Conservation (phyloP, 495 filamentous ascomycete species). For the Apodospora peruviana region DNA sequence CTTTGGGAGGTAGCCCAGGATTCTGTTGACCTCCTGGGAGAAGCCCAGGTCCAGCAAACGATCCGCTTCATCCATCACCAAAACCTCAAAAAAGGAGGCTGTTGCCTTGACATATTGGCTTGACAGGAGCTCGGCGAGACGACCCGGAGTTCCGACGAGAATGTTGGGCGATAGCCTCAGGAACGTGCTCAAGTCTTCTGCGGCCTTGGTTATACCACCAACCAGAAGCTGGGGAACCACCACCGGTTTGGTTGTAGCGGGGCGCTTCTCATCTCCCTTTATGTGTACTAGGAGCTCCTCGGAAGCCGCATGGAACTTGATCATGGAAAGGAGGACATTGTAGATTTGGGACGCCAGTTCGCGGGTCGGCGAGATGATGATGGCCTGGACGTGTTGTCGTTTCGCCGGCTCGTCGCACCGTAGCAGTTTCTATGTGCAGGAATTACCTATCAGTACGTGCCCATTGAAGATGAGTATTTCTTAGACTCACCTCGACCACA, state of each 20-base stretch:
- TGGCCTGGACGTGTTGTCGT: conserved; percentile 81
- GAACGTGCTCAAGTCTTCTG: conserved; percentile 79
- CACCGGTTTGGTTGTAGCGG: conserved; percentile 45
- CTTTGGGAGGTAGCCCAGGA: conserved; percentile 79
- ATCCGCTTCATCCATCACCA: conserved; percentile 94
- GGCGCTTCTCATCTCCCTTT: conserved; percentile 46
- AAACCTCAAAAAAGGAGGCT: conserved; percentile 79
- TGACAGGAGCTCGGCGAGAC: conserved; percentile 79
- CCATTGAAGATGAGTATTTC: too few species aligned
- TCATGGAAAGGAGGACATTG: conserved; percentile 66
- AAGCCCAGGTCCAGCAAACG: conserved; percentile 92
- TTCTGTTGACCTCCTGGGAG: conserved; percentile 80
- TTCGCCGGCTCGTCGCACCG: conserved; percentile 66
- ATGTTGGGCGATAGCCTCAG: conserved; percentile 76
- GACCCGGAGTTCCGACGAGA: conserved; percentile 81
- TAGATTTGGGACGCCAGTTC: conserved; percentile 91
- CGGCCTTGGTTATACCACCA: conserved; percentile 73
- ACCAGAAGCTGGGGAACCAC: conserved; percentile 83
- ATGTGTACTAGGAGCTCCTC: conserved; percentile 49
- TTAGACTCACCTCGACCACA: conserved; percentile 55
- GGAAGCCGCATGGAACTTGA: conserved; percentile 80
- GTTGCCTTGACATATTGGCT: conserved; percentile 89
- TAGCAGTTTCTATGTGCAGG: conserved; percentile 59
- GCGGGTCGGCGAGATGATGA: conserved; percentile 88
- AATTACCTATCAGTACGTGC: too few species aligned